These are phyloP conservation scores for Fusarium sp. DNA, from an alignment of 2,329 filamentous ascomycete genomes.

Conservation along the genomic window DNA sequence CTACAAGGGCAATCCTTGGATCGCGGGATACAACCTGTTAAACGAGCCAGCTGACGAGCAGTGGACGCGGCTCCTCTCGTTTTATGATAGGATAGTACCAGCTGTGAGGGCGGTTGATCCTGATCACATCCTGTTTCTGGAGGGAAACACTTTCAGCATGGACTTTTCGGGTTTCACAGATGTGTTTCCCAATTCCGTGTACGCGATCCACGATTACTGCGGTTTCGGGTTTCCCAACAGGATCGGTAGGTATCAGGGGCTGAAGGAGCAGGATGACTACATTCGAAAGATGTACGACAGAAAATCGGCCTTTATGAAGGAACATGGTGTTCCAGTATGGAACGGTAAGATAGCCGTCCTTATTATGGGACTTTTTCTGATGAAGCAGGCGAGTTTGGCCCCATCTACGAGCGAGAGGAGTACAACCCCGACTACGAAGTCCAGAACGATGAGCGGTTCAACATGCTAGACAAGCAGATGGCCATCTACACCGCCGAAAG, in stretches of 20 bases:
- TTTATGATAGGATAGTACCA: conserved; percentile 55
- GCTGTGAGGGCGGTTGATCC: conserved; percentile 55
- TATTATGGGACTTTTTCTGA: background rate
- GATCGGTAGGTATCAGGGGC: conserved; percentile 54
- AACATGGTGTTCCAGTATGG: conserved; percentile 56
- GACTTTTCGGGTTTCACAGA: conserved; percentile 48
- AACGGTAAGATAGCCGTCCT: conserved; percentile 43
- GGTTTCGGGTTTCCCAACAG: conserved; percentile 60
- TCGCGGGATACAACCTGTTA: conserved; percentile 54
- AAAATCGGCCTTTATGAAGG: conserved; percentile 57
- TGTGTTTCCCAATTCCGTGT: conserved; percentile 60
- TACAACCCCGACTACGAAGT: conserved; percentile 40
- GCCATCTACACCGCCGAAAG: conserved; percentile 47
- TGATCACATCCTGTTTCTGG: conserved; percentile 61
- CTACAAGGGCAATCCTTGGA: conserved; percentile 56
- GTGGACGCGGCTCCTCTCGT: conserved; percentile 51
- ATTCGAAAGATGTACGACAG: conserved; percentile 49
- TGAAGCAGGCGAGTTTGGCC: conserved; percentile 59
- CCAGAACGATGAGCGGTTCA: conserved; percentile 52
- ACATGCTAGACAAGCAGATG: conserved; percentile 56
- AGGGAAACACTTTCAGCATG: conserved; percentile 60
- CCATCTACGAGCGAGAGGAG: conserved; percentile 58
- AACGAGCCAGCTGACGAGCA: conserved; percentile 47
- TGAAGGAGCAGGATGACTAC: conserved; percentile 52
- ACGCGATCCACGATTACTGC: conserved; percentile 66